Base-by-base conservation (phyloP, 1,284 basidiomycete species). In the Agroathelia rolfsii region DNA sequence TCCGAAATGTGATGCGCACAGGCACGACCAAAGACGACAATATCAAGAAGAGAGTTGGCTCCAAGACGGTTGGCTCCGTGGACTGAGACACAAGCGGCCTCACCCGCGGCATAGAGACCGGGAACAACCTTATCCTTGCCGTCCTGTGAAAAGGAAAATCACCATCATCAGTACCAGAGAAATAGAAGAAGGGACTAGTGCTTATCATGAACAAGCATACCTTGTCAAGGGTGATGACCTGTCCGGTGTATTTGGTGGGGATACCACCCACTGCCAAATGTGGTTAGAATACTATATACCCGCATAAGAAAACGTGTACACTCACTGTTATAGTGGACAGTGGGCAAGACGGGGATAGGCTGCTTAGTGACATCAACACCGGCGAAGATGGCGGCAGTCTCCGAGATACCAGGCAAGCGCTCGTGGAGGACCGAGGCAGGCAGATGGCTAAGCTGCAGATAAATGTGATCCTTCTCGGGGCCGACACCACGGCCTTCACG, bases 291-390 rank as follows among this genome's bases (percentile, higher is more conserved):
- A 32, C 32, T 19, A 26, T n/a, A 35, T 34, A 18, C 30, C 3
- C 6, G 3, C 17, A 34, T 3, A 2, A 17, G 30, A 12, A 32
- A 23, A 3, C 7, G 6, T 16, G 37, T 25, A 36, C 5, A 58
- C 84, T 59, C 57, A 89, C 86, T 87, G 59, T 93, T 94, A 63
- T 94, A 94, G 61, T 95, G 89, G 29, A 94, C 92, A 28, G 92
- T 96, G 27, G 92, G 93, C 43, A 96, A 59, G 23, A 99, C 95
- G 35, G 92, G 92, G 50, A 96, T 96, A 32, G 95, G 95, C 60
- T 98, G 94, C 70, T 98, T 98, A 45, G 95, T 98, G 42, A 99
- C 95, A 59, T 99, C 95, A 45, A 98, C 95, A 62, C 95, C 95
- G 52, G 90, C 78, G 66, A 99, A 99, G 54, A 99, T 98, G 43